Base-by-base conservation (phyloP, 768 basidiomycete genomes). In the Kwoniella sp. region DNA sequence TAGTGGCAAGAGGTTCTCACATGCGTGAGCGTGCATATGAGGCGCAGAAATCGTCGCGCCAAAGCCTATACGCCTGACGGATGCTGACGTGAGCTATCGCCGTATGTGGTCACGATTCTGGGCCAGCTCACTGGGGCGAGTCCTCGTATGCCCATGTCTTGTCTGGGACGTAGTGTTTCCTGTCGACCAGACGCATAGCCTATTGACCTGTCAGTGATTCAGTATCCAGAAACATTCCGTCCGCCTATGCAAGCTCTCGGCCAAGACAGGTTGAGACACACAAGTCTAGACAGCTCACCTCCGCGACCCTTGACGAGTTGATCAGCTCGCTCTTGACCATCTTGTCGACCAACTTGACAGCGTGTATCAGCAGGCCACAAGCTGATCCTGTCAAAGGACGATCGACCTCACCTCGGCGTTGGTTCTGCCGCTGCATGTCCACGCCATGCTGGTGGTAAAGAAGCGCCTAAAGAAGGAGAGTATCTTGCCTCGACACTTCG, bases 11-110 rank as follows among this genome's bases (percentile, higher is more conserved):
- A 95, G 80, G 52, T 86, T 80, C 66, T 92, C 86, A 3, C 81
- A 70, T 0, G 93, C 91, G 56, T 91, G 83, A 0, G 89, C 90
- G 56, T 95, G 91, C 92, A 98, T 98, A 70, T 99, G 93, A 1
- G 93, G 93, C 0, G 93, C 93, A 32, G 87, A 89, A 57, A 99
- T 96, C 0, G 93, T 99, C 12, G 91, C 92, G 11, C 83, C 84
- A 65, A 86, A 80, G 2, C 87, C 86, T 45, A 91, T 90, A 15
- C 78, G 55, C 70, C 87, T 87, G 48, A 63, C 29, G 27, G 14
- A 49, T 39, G 17, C 5, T 10, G 25, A 14, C 28, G 4, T 22
- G 25, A 26, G 25, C 12, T 10, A 42, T 19, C 15, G 40, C 11
- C n/a, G n/a, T 20, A 38, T 26, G 20, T 56, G 36, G 25, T 22